These are phyloP conservation scores for Abortiporus biennis DNA, from an alignment of 1,284 basidiomycete species.

Conservation along the genomic window DNA sequence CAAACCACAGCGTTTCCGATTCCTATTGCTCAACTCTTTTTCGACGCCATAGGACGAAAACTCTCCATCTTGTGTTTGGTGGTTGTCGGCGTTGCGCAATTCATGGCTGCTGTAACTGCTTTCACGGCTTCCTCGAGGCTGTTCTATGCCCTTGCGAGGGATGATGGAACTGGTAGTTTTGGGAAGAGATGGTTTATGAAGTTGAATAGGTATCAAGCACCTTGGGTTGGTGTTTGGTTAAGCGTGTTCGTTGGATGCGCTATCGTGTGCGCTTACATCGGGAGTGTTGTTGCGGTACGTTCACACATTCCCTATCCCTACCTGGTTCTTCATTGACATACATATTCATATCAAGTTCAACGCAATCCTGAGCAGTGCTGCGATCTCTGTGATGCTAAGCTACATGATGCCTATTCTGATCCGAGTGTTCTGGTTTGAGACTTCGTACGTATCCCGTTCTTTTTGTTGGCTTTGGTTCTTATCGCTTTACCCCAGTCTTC, in stretches of 20 bases:
- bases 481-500: constrained; percentile 26
- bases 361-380: constrained; percentile 49
- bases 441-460: constrained; percentile 32
- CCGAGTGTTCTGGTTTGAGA: constrained; percentile 53
- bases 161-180: constrained; percentile 38
- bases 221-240: constrained; percentile 50
- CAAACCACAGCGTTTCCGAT: constrained; percentile 46
- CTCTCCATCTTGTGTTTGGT: constrained; percentile 48
- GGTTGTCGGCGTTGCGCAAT: constrained; percentile 44
- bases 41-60: constrained; percentile 44
- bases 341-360: constrained; percentile 34
- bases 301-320: constrained; percentile 2
- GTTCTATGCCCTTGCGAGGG: constrained; percentile 51
- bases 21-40: constrained; percentile 53
- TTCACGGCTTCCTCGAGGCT: constrained; percentile 54
- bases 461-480: not conserved
- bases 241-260: constrained; percentile 48
- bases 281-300: constrained; percentile 46
- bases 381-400: constrained; percentile 54
- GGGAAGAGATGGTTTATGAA: constrained; percentile 37
- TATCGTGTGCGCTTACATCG: constrained; percentile 55
- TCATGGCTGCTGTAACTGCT: constrained; percentile 54
- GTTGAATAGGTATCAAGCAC: constrained; percentile 49
- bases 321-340: not conserved
- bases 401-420: constrained; percentile 55